These are phyloP conservation scores for Fennellomyces sp. DNA, from an alignment of 371 early-diverging fungal species.

Conservation along the genomic window DNA sequence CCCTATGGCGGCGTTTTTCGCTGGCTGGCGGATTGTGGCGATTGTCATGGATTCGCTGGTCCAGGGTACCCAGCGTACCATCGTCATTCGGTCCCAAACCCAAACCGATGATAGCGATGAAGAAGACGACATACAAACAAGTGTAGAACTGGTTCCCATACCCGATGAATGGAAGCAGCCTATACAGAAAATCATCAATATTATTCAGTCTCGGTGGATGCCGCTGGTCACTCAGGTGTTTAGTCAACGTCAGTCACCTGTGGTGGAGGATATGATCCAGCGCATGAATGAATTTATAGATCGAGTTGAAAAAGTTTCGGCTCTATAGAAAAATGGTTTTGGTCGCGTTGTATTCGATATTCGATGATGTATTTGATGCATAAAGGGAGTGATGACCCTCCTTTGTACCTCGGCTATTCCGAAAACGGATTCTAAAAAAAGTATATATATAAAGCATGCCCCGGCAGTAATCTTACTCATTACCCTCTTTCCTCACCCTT, in stretches of 20 bases:
- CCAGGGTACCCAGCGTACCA: constrained; percentile 28
- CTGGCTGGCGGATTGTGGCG: constrained; percentile 37
- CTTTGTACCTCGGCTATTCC: neutral
- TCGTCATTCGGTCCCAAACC: constrained; percentile 8
- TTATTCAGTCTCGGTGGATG: constrained; percentile 28
- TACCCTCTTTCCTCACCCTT: neutral
- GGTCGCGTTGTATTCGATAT: neutral
- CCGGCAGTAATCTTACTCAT: neutral
- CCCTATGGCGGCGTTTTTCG: constrained; percentile 48
- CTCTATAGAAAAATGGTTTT: neutral
- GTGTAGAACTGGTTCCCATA: constrained; percentile 18
- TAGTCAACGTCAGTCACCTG: constrained; percentile 17
- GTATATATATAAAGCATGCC: neutral
- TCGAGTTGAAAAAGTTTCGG: constrained; percentile 1
- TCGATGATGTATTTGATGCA: neutral
- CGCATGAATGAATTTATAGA: constrained; percentile 16
- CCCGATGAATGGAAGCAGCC: constrained; percentile 28
- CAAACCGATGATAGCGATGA: constrained; percentile 10
- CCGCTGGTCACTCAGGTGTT: constrained; percentile 32
- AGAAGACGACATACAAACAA: neutral
- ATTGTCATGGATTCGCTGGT: constrained; percentile 31
- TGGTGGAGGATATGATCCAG: constrained; percentile 30
- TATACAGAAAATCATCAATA: constrained; percentile 18
- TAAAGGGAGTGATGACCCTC: neutral
- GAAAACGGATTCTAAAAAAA: neutral